Evolutionary conservation across 768 basidiomycete species (phyloP), one percentile per base, ranked within the genome.

Genomic region (Amanita thiersii): DNA sequence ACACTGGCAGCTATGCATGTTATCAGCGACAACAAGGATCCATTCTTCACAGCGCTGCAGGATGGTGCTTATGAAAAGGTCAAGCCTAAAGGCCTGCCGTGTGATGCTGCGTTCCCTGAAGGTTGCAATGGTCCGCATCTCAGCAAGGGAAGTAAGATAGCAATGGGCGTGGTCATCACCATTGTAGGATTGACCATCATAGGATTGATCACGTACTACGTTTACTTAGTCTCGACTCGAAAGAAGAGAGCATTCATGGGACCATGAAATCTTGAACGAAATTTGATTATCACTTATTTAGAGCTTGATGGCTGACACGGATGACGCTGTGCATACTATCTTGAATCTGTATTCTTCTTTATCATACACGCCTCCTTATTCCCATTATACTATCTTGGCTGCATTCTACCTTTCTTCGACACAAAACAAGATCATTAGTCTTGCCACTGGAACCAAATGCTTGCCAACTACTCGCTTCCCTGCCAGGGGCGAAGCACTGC

Each of bases 381-480:
- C 65, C 1, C 72, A 84, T 47, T 84, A 71, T 60, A 86, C 82
- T 17, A 60, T 87, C 39, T 57, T 82, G 0, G 80, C 86, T 3
- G 69, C 75, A 2, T 70, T 89, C 44, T 67, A 60, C 32, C 60
- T 69, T 24, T 53, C 58, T 5, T 43, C 34, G 12, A 19, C 34
- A 23, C 48, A 53, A 7, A 42, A 56, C 30, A 78, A 84, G 50
- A 59, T 81, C 44, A 74, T 91, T 31, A 81, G 84, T 23, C 52
- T 92, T 3, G 81, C 73, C 1, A 86, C 89, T 5, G 92, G 93
- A 8, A 83, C 85, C 2, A 94, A 94, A 63, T 90, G 86, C 51
- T 70, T 92, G 0, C 86, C 93, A 2, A 70, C 62, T 3, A 51
- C 54, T 3, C 71, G 70, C 40, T 64, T 90, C 0, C 79, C 90